A percentile compares a stretch with the other conserved stretches of the same genome.
Conservation (phyloP, 140 eudicot species). For the Senecio squalidus region DNA sequence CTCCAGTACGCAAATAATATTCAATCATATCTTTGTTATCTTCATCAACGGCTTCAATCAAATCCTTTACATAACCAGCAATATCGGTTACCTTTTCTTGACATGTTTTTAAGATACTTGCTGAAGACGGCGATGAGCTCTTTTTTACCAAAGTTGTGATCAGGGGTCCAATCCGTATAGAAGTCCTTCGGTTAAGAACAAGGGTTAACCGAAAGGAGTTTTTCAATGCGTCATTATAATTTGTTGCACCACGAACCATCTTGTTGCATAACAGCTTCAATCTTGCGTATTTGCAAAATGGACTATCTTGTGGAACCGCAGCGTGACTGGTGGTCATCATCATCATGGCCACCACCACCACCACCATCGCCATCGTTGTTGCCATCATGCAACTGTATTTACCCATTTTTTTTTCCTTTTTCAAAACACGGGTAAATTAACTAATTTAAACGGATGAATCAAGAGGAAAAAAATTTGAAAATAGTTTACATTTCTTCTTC, state of each 20-base stretch:
- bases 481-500: slow-evolving; percentile 13
- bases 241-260: slow-evolving; percentile 27
- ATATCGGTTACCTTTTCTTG: slow-evolving; percentile 22
- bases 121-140: slow-evolving; percentile 9
- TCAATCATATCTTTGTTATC: slow-evolving; percentile 34
- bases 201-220: slow-evolving; percentile 25
- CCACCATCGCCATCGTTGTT: slow-evolving; percentile 4
- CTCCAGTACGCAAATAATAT: slow-evolving; percentile 35
- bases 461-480: slow-evolving; percentile 18
- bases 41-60: slow-evolving; percentile 30
- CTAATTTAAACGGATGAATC: slow-evolving; percentile 12
- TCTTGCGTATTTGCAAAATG: slow-evolving; percentile 29
- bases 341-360: slow-evolving; percentile 19
- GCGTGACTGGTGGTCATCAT: slow-evolving; percentile 21
- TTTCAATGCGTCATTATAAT: slow-evolving; percentile 23
- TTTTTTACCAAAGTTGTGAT: slow-evolving; percentile 20
- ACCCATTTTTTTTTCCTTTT: slow-evolving; percentile 19
- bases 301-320: slow-evolving; percentile 3
- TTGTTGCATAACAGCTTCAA: slow-evolving; percentile 27
- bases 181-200: slow-evolving; percentile 18
- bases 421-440: neutral
- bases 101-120: slow-evolving; percentile 25
- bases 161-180: slow-evolving; percentile 9
- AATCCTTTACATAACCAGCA: slow-evolving; percentile 15
- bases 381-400: slow-evolving; percentile 1